Evolutionary conservation across 2,329 filamentous ascomycete species (phyloP), one percentile per base, ranked within the genome.

Genomic region (Fusarium brachygibbosum): DNA sequence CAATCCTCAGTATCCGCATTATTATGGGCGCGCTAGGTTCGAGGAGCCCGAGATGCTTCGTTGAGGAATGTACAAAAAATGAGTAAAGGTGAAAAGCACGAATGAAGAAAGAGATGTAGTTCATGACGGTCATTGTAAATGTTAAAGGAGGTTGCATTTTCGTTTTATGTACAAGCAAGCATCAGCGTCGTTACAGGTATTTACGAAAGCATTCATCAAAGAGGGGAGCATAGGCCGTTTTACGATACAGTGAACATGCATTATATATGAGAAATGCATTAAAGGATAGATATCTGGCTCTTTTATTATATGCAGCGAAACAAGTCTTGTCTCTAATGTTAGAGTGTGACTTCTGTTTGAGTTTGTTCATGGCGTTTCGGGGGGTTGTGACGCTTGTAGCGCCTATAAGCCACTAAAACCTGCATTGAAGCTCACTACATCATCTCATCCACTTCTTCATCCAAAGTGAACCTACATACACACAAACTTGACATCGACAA

Each of bases 11-110:
- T 77, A 79, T 38, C 79, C 80, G 40, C 69, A 78, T 59, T 76
- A 76, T 53, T 77, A 78, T 61, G 76, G 77, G 42, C 78, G 76
- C 52, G 79, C 80, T 35, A 77, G 80, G 53, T 81, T 82, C 58
- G 80, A 82, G 50, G 80, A 81, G 56, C 75, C 78, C n/a, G 78
- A 80, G 57, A 71, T 75, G 71, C 65, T 74, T 32, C 63, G 58
- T 45, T 74, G 45, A 74, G 59, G 44, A 40, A 31, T 31, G 40
- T 38, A n/a, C 19, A 17, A 23, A 51, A 21, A 17, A 34, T 34
- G 21, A 44, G 4, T 8, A 31, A 14, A 29, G 23, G 6, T 29
- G 28, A 32, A 58, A 40, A 49, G 8, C 8, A 45, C 40, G 34
- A 61, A 41, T 51, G 4, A 64, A 21, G 46, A 51, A 49, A 25